These are phyloP conservation scores for Rhizopogon rudus DNA, from an alignment of 768 basidiomycete species.

Conservation along the genomic window DNA sequence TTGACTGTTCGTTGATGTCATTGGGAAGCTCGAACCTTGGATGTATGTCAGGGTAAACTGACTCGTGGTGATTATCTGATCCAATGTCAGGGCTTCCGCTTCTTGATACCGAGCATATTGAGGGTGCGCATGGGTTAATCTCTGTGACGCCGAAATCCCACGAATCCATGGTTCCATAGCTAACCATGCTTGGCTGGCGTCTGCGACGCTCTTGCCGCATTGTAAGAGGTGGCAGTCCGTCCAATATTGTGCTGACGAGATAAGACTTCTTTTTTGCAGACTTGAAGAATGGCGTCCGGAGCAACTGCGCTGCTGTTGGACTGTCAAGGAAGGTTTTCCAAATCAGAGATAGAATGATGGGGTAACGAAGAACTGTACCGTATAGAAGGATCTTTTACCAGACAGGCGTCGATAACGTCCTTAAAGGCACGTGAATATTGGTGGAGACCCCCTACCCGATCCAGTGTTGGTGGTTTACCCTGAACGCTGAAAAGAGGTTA, in stretches of 20 bases:
- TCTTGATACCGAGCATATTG: constrained; percentile 3
- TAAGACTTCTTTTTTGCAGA: constrained; percentile 72
- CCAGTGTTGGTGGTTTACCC: constrained; percentile 72
- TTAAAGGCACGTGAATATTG: constrained; percentile 80
- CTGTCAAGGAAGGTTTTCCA: constrained; percentile 30
- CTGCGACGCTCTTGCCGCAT: constrained; percentile 67
- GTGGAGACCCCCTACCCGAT: constrained; percentile 63
- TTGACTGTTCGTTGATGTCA: not conserved
- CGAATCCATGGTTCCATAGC: constrained; percentile 58
- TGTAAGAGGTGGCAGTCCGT: constrained; percentile 67
- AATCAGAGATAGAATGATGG: not conserved
- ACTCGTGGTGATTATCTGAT: constrained; percentile 2
- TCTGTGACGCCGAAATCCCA: constrained; percentile 69
- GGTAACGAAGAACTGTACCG: constrained; percentile 38
- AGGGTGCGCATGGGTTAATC: constrained; percentile 29
- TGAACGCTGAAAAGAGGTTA: constrained; percentile 46
- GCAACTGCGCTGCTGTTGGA: constrained; percentile 73
- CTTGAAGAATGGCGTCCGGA: constrained; percentile 77
- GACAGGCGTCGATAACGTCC: constrained; percentile 77
- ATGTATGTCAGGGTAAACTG: not conserved
- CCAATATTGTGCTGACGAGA: constrained; percentile 72
- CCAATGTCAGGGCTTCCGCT: constrained; percentile 1
- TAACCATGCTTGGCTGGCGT: constrained; percentile 30
- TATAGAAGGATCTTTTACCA: constrained; percentile 78
- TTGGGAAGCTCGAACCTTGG: not conserved